Conservation (phyloP, 768 basidiomycete genomes). For the Calocera cornea region DNA sequence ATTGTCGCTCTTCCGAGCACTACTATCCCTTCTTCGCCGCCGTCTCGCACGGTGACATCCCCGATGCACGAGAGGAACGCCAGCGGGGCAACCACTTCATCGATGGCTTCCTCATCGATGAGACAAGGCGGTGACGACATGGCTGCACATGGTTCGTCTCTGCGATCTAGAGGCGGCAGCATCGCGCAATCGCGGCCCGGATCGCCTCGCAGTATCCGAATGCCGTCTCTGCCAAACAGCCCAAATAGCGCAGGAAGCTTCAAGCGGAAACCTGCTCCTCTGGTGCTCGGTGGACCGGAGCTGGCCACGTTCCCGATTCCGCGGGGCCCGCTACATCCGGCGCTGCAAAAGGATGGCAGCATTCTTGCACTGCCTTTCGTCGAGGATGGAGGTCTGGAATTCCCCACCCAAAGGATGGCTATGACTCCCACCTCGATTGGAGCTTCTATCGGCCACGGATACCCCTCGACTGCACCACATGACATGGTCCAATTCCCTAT, state of each 20-base stretch:
- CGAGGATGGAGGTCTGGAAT: not conserved
- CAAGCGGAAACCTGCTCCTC: not conserved
- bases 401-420: not conserved
- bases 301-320: not conserved
- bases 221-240: not conserved
- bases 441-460: not conserved
- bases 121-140: not conserved
- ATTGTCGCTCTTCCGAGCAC: not conserved
- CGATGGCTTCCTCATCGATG: not conserved
- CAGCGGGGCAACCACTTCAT: not conserved
- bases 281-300: not conserved
- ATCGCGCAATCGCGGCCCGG: not conserved
- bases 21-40: not conserved
- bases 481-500: not conserved
- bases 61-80: not conserved
- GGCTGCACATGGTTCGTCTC: not conserved
- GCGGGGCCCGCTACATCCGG: not conserved
- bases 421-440: not conserved
- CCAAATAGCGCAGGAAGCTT: not conserved
- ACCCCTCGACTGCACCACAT: not conserved
- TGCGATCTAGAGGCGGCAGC: not conserved
- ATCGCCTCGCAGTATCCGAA: not conserved
- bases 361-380: not conserved
- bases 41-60: not conserved
- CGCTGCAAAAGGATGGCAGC: slow-evolving; percentile 1